A percentile compares a stretch with the other conserved stretches of the same genome.
Conservation (phyloP, 306 rosid species). For the Cucurbita ficifolia region DNA sequence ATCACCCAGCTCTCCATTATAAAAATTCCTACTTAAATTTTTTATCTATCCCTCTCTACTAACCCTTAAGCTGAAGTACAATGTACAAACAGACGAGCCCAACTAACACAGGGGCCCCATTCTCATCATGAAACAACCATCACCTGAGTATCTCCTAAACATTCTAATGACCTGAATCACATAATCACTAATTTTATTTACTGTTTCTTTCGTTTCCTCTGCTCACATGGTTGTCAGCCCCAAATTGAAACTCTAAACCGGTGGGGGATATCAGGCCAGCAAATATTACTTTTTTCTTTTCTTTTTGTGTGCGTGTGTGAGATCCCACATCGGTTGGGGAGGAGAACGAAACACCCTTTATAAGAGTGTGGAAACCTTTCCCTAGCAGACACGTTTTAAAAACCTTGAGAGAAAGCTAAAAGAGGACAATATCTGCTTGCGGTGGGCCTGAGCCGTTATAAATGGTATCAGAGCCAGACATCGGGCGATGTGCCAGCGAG, state of each 20-base stretch:
- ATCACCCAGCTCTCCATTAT: not conserved
- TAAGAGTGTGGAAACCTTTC: no score
- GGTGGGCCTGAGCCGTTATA: no score
- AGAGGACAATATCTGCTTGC: no score
- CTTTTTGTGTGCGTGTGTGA: no score
- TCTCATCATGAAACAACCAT: not conserved
- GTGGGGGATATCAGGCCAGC: not conserved
- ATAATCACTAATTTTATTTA: no score
- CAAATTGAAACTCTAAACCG: not conserved
- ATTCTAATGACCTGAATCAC: not conserved
- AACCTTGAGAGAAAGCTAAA: no score
- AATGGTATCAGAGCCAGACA: no score
- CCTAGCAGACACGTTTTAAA: no score
- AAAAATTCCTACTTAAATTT: no score
- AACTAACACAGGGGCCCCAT: not conserved
- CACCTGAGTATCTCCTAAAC: not conserved
- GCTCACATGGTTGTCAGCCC: not conserved
- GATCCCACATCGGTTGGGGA: no score
- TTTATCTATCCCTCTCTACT: not conserved
- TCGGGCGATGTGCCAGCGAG: no score
- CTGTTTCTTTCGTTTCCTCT: not conserved
- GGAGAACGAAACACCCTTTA: no score
- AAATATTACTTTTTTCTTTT: not conserved
- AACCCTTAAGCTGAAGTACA: not conserved
- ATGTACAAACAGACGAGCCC: not conserved